Evolutionary conservation across 139 green algal species (phyloP), one percentile per base, ranked within the genome.

Genomic region (Pleodorina starrii): DNA sequence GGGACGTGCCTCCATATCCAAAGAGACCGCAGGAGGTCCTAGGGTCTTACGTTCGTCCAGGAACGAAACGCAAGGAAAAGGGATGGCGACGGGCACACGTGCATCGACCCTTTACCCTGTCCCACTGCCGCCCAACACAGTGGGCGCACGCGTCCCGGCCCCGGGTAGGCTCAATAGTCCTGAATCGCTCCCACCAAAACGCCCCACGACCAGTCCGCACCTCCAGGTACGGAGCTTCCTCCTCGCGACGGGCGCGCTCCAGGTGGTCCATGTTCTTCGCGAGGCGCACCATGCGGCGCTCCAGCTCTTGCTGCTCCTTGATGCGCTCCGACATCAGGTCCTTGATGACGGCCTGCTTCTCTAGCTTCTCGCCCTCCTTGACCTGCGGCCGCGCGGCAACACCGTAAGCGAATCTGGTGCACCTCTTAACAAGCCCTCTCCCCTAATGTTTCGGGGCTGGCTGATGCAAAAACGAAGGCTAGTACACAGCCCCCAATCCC

Each of bases 181-280:
- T n/a, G n/a, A n/a, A n/a, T n/a, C n/a, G n/a, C n/a, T n/a, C n/a
- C n/a, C n/a, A n/a, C n/a, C n/a, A n/a, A n/a, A n/a, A n/a, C n/a
- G n/a, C 50, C 50, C 50, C 50, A 60, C 54, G 7, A 66, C 29
- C 54, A n/a, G 29, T 68, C 12, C 57, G 12, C 57, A 88, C 68
- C 85, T 94, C 91, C 32, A 97, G 90, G 36, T 95, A 92, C 6
- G 96, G 94, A 5, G 92, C 92, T 95, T 99, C 97, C 92, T 98
- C 97, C 95, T 99, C 97, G 38, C 98, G 94, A 0, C 93, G 91
- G 0, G 98, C 98, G 1, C 98, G 94, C 95, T 99, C 98, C 86
- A 99, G 69, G 92, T 99, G 96, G 93, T 99, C 98, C 97, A 99
- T 96, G 85, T 93, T 91, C 84, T 92, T 95, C 23, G 93, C 93